Evolutionary conservation across 768 basidiomycete species (phyloP).

Genomic region (Leccinum uliginosum): DNA sequence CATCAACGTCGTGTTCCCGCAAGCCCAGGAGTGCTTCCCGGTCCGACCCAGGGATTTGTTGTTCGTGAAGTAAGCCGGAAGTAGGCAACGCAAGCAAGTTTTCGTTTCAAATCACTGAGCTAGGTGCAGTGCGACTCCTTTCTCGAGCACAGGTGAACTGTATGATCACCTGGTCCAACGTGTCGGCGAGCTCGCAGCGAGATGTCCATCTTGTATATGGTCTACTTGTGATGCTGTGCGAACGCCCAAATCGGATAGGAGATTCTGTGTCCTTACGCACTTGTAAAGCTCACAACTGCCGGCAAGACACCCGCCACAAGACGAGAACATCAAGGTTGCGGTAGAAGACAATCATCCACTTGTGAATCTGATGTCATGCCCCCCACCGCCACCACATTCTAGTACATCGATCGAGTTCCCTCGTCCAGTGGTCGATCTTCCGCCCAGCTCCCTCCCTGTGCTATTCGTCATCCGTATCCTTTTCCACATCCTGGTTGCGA

Average conservation of each 20-base stretch:
- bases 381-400: conserved; percentile 69
- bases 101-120: conserved; percentile 78
- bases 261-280: conserved; percentile 73
- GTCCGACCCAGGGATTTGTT: conserved; percentile 72
- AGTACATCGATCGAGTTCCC: conserved; percentile 55
- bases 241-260: conserved; percentile 48
- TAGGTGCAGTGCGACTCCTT: conserved; percentile 46
- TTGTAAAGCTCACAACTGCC: conserved; percentile 55
- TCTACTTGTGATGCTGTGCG: conserved; percentile 51
- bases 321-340: conserved; percentile 66
- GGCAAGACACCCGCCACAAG: conserved; percentile 63
- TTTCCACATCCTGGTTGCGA: conserved; percentile 70
- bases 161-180: conserved; percentile 69
- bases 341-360: conserved; percentile 53
- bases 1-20: conserved; percentile 79
- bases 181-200: conserved; percentile 39
- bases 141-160: conserved; percentile 53
- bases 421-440: conserved; percentile 57
- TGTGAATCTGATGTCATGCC: conserved; percentile 60
- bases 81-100: conserved; percentile 51
- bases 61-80: conserved; percentile 80
- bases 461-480: conserved; percentile 80
- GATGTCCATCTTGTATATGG: conserved; percentile 65
- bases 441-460: conserved; percentile 73
- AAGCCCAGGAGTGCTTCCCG: conserved; percentile 77